Evolutionary conservation across 176 grass and related monocot species (phyloP).

Genomic region (Carex scoparia): DNA sequence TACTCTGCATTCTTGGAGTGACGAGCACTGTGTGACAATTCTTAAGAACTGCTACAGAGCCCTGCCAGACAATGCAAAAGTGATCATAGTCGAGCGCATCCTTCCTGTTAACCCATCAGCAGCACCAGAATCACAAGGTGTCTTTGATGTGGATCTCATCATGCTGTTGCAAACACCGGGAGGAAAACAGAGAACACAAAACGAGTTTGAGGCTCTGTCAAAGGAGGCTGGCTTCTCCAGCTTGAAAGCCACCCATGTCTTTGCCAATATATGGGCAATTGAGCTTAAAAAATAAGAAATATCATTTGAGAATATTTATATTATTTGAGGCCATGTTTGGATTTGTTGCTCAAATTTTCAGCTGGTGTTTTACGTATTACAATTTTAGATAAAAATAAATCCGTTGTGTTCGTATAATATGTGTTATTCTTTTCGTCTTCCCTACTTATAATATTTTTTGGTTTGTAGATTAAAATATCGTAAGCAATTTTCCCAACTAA

Average conservation of each 20-base stretch:
- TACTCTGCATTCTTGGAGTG: conserved; percentile 87
- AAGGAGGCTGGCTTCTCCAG: conserved; percentile 39
- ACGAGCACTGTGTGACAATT: conserved; percentile 46
- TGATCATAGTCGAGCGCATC: conserved; percentile 58
- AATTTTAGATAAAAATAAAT: no score
- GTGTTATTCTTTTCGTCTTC: no score
- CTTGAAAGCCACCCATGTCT: conserved; percentile 45
- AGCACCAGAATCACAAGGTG: conserved; percentile 38
- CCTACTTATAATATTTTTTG: no score
- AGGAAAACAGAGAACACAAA: conserved; percentile 59
- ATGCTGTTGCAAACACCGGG: conserved; percentile 87
- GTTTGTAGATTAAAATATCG: no score
- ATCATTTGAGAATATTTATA: background rate
- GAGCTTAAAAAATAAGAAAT: conserved; percentile 38
- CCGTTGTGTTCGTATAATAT: no score
- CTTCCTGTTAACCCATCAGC: conserved; percentile 45
- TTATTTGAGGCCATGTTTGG: background rate
- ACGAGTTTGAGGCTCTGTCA: conserved; percentile 55
- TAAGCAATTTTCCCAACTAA: no score
- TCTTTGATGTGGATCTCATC: conserved; percentile 66
- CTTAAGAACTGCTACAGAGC: conserved; percentile 87
- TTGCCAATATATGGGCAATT: conserved; percentile 42
- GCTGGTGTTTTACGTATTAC: background rate
- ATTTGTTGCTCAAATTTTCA: background rate
- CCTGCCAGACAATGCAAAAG: conserved; percentile 57